Conservation (phyloP, 176 grass and related monocot genomes). For the Paspalum notatum region DNA sequence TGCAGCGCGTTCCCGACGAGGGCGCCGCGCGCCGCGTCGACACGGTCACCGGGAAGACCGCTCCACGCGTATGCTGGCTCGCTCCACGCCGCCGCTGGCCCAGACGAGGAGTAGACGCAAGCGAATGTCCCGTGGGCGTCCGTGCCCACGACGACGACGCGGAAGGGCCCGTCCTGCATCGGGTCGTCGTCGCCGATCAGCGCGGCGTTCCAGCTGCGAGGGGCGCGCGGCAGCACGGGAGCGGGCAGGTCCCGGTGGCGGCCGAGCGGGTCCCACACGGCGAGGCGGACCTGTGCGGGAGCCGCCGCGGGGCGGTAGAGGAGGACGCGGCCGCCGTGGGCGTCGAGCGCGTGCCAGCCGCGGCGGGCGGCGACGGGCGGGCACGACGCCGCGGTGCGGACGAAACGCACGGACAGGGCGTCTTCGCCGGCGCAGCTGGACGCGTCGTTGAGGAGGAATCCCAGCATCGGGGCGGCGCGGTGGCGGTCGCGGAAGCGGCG, state of each 20-base stretch:
- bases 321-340: neutral
- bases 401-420: neutral
- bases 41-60: neutral
- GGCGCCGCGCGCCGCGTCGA: neutral
- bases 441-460: neutral
- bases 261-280: neutral
- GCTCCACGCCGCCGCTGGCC: neutral
- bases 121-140: neutral
- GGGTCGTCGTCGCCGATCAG: neutral
- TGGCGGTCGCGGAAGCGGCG: neutral
- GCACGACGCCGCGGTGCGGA: slow-evolving; percentile 8
- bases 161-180: neutral
- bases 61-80: neutral
- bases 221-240: neutral
- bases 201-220: neutral
- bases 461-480: neutral
- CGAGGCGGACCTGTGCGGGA: neutral
- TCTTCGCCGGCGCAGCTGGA: neutral
- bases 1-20: neutral
- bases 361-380: neutral
- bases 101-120: neutral
- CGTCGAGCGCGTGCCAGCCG: slow-evolving; percentile 1
- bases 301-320: neutral
- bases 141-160: neutral
- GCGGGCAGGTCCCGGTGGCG: neutral